Evolutionary conservation across 2,329 filamentous ascomycete species (phyloP).

Genomic region (Botrytis aclada): DNA sequence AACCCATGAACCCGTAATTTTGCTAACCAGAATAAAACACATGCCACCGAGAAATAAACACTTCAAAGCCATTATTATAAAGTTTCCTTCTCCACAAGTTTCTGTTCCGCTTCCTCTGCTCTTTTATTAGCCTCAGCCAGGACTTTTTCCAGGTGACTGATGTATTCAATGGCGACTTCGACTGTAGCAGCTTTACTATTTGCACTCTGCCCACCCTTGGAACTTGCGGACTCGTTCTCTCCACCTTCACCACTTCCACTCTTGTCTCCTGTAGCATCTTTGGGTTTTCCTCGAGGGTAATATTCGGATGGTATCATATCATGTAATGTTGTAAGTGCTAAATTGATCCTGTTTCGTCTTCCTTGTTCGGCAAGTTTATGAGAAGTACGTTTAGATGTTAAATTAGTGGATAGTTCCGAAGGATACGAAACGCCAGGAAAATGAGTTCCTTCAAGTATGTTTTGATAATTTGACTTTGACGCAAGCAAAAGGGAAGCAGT

Average conservation of each 20-base stretch:
- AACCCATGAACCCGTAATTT: background rate
- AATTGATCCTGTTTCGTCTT: constrained; percentile 90
- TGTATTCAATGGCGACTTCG: constrained; percentile 95
- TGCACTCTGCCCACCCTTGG: constrained; percentile 50
- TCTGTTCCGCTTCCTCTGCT: constrained; percentile 44
- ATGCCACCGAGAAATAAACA: background rate
- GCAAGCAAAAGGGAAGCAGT: constrained; percentile 73
- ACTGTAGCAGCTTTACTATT: constrained; percentile 96
- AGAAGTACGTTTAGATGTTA: constrained; percentile 94
- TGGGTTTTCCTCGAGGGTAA: constrained; percentile 59
- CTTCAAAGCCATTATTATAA: constrained; percentile 7
- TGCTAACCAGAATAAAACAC: background rate
- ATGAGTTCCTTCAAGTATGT: constrained; percentile 89
- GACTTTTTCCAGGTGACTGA: constrained; percentile 77
- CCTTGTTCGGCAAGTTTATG: constrained; percentile 99
- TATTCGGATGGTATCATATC: constrained; percentile 38
- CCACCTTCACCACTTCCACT: constrained; percentile 45
- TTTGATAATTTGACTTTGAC: constrained; percentile 97
- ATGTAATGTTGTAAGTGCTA: constrained; percentile 78
- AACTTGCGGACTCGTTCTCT: constrained; percentile 46
- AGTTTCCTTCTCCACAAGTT: constrained; percentile 24
- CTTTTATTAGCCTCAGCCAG: constrained; percentile 61
- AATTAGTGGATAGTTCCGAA: constrained; percentile 83
- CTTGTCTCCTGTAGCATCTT: constrained; percentile 40
- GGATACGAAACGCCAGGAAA: constrained; percentile 89